These are phyloP conservation scores for Fusarium vanettenii DNA, from an alignment of 2,329 filamentous ascomycete species.

Conservation along the genomic window DNA sequence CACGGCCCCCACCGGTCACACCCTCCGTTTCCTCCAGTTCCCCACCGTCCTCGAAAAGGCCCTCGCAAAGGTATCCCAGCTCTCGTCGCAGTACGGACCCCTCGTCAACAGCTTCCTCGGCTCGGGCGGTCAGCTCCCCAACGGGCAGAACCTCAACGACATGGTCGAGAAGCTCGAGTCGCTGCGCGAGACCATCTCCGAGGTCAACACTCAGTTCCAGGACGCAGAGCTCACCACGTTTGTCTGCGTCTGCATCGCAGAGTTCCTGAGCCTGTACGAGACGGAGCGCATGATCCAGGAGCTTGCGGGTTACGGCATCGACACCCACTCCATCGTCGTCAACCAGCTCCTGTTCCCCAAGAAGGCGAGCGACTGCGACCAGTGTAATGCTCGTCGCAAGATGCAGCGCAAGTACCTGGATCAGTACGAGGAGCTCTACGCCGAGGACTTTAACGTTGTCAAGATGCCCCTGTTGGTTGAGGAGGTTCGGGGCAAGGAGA, in stretches of 20 bases:
- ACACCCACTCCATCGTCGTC: conserved; percentile 97
- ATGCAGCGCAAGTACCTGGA: conserved; percentile 99
- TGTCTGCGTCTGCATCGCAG: conserved; percentile 97
- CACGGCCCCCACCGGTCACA: conserved; percentile 97
- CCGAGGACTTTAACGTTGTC: conserved; percentile 95
- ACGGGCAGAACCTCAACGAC: conserved; percentile 92
- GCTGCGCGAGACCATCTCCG: conserved; percentile 89
- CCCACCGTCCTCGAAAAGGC: conserved; percentile 98
- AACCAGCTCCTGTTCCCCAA: conserved; percentile 97
- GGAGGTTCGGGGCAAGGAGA: conserved; percentile 95
- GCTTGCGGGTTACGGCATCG: conserved; percentile 90
- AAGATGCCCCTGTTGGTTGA: conserved; percentile 97
- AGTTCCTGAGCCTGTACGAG: conserved; percentile 97
- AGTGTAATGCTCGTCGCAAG: conserved; percentile 93
- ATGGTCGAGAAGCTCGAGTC: conserved; percentile 95
- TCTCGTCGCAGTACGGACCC: conserved; percentile 93
- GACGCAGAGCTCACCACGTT: conserved; percentile 95
- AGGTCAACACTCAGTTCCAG: conserved; percentile 99
- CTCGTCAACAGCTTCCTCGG: conserved; percentile 95
- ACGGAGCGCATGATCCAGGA: conserved; percentile 99
- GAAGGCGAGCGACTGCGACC: conserved; percentile 86
- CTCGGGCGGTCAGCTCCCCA: conserved; percentile 78
- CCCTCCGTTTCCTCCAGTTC: conserved; percentile 97
- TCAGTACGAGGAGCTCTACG: conserved; percentile 98
- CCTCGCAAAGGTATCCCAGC: conserved; percentile 94